Evolutionary conservation across 768 basidiomycete species (phyloP).

Genomic region (Kwoniella pini): DNA sequence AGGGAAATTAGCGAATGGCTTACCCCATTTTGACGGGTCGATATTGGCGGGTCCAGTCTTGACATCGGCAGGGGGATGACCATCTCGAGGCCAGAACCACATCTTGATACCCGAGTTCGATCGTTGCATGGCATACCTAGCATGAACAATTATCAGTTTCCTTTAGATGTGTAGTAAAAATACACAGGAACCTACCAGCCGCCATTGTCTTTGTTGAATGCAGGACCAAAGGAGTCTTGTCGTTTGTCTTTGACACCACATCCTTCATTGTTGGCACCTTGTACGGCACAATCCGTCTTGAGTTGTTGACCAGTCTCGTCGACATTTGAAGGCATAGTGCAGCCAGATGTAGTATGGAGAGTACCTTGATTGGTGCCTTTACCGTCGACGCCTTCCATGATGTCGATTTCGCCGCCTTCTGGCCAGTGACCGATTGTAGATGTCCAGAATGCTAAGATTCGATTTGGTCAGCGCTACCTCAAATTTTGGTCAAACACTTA

Average conservation of each 20-base stretch:
- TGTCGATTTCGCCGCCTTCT: slow-evolving; percentile 53
- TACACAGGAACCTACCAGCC: slow-evolving; percentile 4
- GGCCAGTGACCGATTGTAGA: slow-evolving; percentile 29
- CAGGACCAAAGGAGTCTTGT: slow-evolving; percentile 9
- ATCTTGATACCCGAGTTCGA: slow-evolving; percentile 10
- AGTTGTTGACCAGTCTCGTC: slow-evolving; percentile 10
- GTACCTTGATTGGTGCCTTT: slow-evolving; percentile 57
- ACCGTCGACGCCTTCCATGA: slow-evolving; percentile 58
- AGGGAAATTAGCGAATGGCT: slow-evolving; percentile 18
- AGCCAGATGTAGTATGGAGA: slow-evolving; percentile 54
- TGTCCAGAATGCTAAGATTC: slow-evolving; percentile 15
- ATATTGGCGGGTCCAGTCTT: slow-evolving; percentile 4
- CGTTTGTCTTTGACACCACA: slow-evolving; percentile 17
- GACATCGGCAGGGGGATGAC: slow-evolving; percentile 6
- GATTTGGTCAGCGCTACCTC: background rate
- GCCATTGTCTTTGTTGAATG: slow-evolving; percentile 15
- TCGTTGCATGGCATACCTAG: slow-evolving; percentile 17
- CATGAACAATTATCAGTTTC: background rate
- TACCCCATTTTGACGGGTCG: slow-evolving; percentile 16
- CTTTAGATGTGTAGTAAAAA: background rate
- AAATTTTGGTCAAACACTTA: background rate
- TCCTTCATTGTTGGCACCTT: slow-evolving; percentile 1
- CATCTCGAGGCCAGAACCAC: slow-evolving; percentile 21
- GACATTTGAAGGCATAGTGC: slow-evolving; percentile 15
- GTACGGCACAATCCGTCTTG: slow-evolving; percentile 8